A percentile compares a stretch with the other conserved stretches of the same genome.
Conservation (phyloP, 2,329 filamentous ascomycete genomes). For the Cordyceps militaris region DNA sequence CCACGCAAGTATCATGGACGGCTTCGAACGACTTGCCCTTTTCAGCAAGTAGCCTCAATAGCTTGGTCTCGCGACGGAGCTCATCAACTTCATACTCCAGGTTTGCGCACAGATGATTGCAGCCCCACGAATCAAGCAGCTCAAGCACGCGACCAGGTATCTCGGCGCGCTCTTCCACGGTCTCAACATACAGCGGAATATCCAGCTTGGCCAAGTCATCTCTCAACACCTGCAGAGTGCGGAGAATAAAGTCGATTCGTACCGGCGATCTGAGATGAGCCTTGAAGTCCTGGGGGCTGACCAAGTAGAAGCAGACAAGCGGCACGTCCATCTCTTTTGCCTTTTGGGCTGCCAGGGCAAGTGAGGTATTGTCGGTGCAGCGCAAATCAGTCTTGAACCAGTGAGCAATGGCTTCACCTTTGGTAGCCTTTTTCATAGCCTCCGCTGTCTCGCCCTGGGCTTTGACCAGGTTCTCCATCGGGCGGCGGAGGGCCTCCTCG, state of each 20-base stretch:
- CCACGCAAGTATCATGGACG: conserved; percentile 75
- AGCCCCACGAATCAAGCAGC: conserved; percentile 64
- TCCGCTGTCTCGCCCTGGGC: conserved; percentile 48
- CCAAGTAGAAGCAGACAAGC: conserved; percentile 68
- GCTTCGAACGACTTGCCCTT: conserved; percentile 63
- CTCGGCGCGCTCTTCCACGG: conserved; percentile 55
- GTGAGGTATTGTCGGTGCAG: conserved; percentile 62
- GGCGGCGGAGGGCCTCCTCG: conserved; percentile 59
- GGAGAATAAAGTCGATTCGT: conserved; percentile 73
- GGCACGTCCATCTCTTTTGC: conserved; percentile 64
- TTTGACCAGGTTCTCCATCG: conserved; percentile 59
- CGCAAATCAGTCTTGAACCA: conserved; percentile 88
- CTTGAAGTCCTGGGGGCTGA: conserved; percentile 78
- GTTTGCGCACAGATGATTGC: conserved; percentile 71
- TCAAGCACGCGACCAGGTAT: conserved; percentile 56
- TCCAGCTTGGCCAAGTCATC: conserved; percentile 60
- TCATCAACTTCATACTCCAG: conserved; percentile 92
- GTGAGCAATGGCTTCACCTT: conserved; percentile 60
- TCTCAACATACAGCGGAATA: conserved; percentile 73
- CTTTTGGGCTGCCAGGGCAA: conserved; percentile 57
- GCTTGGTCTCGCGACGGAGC: conserved; percentile 63
- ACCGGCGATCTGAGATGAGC: conserved; percentile 69
- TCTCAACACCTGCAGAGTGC: conserved; percentile 60
- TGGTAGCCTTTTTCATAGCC: conserved; percentile 28
- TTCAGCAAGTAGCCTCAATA: conserved; percentile 55